Conservation (phyloP, 495 filamentous ascomycete genomes). For the Beverwykella pulmonaria region DNA sequence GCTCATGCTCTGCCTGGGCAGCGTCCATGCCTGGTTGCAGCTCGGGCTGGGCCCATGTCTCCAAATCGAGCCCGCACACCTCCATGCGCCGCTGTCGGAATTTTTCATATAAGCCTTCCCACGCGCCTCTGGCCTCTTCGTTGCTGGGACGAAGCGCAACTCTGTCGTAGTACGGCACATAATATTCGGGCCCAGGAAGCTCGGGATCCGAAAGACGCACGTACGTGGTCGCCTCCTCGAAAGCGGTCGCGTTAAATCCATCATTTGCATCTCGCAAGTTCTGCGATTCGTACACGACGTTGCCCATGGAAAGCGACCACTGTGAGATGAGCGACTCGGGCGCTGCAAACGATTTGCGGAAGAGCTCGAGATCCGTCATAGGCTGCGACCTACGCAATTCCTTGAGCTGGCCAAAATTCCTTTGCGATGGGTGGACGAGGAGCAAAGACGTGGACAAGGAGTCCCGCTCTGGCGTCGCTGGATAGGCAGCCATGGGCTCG, state of each 20-base stretch:
- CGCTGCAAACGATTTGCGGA: constrained; percentile 39
- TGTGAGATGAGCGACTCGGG: constrained; percentile 36
- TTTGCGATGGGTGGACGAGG: constrained; percentile 41
- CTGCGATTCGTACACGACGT: constrained; percentile 37
- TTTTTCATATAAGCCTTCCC: constrained; percentile 49
- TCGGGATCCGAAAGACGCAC: constrained; percentile 50
- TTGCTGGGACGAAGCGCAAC: constrained; percentile 46
- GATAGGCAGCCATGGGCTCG: constrained; percentile 43
- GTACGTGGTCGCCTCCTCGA: constrained; percentile 46
- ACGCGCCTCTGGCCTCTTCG: constrained; percentile 50
- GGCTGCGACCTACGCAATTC: constrained; percentile 19
- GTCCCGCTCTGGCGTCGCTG: constrained; percentile 38
- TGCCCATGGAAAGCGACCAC: constrained; percentile 36
- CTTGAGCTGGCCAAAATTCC: constrained; percentile 29
- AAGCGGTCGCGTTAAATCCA: constrained; percentile 48
- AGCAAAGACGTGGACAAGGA: constrained; percentile 38
- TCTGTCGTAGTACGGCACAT: constrained; percentile 44
- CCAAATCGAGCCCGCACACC: constrained; percentile 49
- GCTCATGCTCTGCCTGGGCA: background rate
- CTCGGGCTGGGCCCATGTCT: constrained; percentile 37
- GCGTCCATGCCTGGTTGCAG: constrained; percentile 14
- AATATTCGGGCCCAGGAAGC: constrained; percentile 53
- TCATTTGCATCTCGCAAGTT: constrained; percentile 34
- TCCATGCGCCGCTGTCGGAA: constrained; percentile 48
- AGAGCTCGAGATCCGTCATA: constrained; percentile 39